A percentile compares a stretch with the other conserved stretches of the same genome.
phyloP scores from a whole-genome alignment of 495 filamentous ascomycete species.

The Amniculicola lignicola region DNA sequence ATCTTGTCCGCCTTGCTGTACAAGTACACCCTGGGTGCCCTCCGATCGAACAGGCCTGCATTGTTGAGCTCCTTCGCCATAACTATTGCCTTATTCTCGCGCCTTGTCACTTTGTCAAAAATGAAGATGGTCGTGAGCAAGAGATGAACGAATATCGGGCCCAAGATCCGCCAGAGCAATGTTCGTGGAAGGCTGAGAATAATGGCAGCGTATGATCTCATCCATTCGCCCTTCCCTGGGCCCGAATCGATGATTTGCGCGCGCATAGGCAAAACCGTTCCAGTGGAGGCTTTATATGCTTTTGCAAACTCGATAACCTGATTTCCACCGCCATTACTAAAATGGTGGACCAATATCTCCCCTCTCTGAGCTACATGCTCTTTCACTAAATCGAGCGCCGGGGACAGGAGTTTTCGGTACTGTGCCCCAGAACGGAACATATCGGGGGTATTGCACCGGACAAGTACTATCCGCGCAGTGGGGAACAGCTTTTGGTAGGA shows the following conservation, averaged over 20 bases:
- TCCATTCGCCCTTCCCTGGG: conserved; percentile 24
- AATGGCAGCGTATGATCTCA: conserved; percentile 16
- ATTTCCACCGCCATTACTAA: conserved; percentile 33
- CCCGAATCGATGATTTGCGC: conserved; percentile 29
- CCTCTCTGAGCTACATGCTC: not conserved
- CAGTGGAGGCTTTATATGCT: not conserved
- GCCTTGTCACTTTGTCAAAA: conserved; percentile 2
- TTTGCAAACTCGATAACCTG: conserved; percentile 19
- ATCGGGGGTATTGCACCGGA: conserved; percentile 24
- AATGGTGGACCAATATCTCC: conserved; percentile 30
- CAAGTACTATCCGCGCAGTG: conserved; percentile 33
- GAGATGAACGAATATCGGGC: conserved; percentile 2
- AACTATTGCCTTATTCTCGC: conserved; percentile 4
- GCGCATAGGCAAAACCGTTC: conserved; percentile 13
- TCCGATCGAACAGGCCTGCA: conserved; percentile 8
- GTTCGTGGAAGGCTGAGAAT: conserved; percentile 7
- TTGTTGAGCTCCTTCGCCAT: conserved; percentile 25
- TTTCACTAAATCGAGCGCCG: conserved; percentile 23
- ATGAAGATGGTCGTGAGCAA: not conserved
- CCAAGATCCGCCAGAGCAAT: conserved; percentile 3
- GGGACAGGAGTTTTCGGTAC: not conserved
- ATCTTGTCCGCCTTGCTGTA: conserved; percentile 34
- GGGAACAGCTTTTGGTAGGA: conserved; percentile 34
- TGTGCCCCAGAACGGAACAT: not conserved
- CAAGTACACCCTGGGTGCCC: conserved; percentile 32